phyloP scores from a whole-genome alignment of 2,329 filamentous ascomycete species.

The Colletotrichum melonis region DNA sequence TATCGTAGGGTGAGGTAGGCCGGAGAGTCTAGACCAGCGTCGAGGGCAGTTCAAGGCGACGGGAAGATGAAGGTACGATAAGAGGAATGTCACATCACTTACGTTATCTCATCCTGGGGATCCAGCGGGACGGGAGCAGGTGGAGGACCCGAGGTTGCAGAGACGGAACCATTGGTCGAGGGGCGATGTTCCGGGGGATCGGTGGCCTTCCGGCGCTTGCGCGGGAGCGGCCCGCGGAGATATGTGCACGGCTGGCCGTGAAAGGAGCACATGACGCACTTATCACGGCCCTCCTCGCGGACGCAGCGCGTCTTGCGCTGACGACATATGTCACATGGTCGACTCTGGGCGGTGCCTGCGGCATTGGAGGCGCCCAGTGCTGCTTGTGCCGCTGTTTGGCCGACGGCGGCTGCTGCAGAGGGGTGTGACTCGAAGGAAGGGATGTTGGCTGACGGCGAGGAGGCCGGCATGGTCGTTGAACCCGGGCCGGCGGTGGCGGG shows the following conservation, averaged over 20 bases:
- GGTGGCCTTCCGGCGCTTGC: slow-evolving; percentile 43
- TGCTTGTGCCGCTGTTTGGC: neutral
- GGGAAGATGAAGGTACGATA: neutral
- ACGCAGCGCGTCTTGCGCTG: slow-evolving; percentile 75
- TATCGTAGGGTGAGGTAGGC: neutral
- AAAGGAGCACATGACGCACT: slow-evolving; percentile 74
- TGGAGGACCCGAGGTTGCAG: slow-evolving; percentile 19
- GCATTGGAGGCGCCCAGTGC: neutral
- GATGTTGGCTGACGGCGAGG: neutral
- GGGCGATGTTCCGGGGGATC: slow-evolving; percentile 38
- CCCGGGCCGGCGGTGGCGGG: slow-evolving; percentile 20
- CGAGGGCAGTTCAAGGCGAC: neutral
- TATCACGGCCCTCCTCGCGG: slow-evolving; percentile 66
- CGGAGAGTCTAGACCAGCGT: neutral
- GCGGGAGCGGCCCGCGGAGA: slow-evolving; percentile 53
- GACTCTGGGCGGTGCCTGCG: slow-evolving; percentile 38
- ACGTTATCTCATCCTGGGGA: slow-evolving; percentile 35
- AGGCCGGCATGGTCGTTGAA: slow-evolving; percentile 14
- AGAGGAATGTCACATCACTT: slow-evolving; percentile 8
- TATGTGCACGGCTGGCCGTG: slow-evolving; percentile 77
- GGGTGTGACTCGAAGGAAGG: slow-evolving; percentile 20
- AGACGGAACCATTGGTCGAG: slow-evolving; percentile 28
- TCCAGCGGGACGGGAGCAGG: slow-evolving; percentile 29
- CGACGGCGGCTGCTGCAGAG: neutral
- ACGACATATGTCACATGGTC: slow-evolving; percentile 74